Evolutionary conservation across 495 filamentous ascomycete species (phyloP), one percentile per base, ranked within the genome.

Genomic region (Aspergillus affinis): DNA sequence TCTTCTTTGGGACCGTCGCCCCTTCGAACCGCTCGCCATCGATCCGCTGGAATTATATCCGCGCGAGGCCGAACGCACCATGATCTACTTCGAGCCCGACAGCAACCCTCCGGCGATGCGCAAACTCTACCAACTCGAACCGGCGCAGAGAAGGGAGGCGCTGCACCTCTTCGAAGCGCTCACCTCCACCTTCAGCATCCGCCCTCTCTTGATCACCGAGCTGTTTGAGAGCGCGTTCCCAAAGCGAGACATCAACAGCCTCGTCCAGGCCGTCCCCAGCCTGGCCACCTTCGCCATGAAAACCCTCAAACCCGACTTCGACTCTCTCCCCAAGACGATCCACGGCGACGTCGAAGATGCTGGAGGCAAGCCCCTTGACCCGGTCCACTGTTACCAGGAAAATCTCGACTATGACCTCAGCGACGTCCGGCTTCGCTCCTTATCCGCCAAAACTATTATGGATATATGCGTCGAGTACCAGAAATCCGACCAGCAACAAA

Each of bases 1-100:
- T 6, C 72, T 91, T 2, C 58, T 73, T 52, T 91, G 84, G 84
- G 88, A 92, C 65, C 82, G 80, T 5, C 85, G 89, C 26, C 73
- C 71, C 8, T 84, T 80, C 48, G 84, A 89, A 20, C 81, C 84
- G 4, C 66, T 90, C 48, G 58, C 66, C 8, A 77, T 82, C 21
- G 51, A 78, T 12, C 29, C 66, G 0, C 68, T 82, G 5, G 89
- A 92, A 59, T 79, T 88, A 57, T 87, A 74, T 62, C 87, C 85
- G 0, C 66, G 65, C 9, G 60, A 57, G 13, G 29, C n/a, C 32
- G 52, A 67, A 6, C 62, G 65, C 17, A 57, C 58, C 4, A 2
- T 76, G 2, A 18, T 80, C 4, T 80, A 78, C 36, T 76, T 77
- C 32, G 76, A 80, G 60, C 55, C 76, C 1, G 61, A 77, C 30